Percentiles rank a stretch among this genome's conserved stretches.
phyloP scores from a whole-genome alignment of 179 eudicot species.

The Beta lomatogona region DNA sequence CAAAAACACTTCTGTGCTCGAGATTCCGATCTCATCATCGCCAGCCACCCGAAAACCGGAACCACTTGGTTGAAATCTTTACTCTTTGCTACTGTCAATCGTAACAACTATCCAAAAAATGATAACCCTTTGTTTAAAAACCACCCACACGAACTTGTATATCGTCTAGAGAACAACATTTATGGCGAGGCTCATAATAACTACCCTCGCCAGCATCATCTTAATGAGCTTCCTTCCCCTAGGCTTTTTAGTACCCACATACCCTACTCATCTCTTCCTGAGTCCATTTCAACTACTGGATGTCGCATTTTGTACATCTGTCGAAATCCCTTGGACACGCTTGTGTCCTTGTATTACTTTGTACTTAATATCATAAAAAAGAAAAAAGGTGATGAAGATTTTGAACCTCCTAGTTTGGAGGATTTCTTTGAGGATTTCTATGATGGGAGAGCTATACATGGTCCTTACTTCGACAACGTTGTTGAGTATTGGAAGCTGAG shows the following conservation, averaged over 20 bases:
- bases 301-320: slow-evolving; percentile 3
- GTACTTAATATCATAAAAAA: neutral
- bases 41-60: slow-evolving; percentile 21
- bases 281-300: neutral
- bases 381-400: neutral
- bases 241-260: slow-evolving; percentile 5
- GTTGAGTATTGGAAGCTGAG: slow-evolving; percentile 23
- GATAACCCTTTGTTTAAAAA: slow-evolving; percentile 27
- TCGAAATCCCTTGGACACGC: neutral
- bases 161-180: slow-evolving; percentile 29
- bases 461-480: slow-evolving; percentile 31
- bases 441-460: neutral
- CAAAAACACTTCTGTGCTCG: slow-evolving; percentile 11
- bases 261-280: slow-evolving; percentile 23
- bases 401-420: neutral
- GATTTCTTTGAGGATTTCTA: slow-evolving; percentile 2
- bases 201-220: slow-evolving; percentile 1
- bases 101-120: neutral
- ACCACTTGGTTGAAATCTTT: slow-evolving; percentile 31
- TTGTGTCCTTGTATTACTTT: neutral
- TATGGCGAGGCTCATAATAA: neutral
- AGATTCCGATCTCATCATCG: slow-evolving; percentile 24
- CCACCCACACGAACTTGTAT: slow-evolving; percentile 39
- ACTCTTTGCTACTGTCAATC: slow-evolving; percentile 22
- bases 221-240: slow-evolving; percentile 4